Evolutionary conservation across 176 grass and related monocot species (phyloP).

Genomic region (Aegilops tauschii): DNA sequence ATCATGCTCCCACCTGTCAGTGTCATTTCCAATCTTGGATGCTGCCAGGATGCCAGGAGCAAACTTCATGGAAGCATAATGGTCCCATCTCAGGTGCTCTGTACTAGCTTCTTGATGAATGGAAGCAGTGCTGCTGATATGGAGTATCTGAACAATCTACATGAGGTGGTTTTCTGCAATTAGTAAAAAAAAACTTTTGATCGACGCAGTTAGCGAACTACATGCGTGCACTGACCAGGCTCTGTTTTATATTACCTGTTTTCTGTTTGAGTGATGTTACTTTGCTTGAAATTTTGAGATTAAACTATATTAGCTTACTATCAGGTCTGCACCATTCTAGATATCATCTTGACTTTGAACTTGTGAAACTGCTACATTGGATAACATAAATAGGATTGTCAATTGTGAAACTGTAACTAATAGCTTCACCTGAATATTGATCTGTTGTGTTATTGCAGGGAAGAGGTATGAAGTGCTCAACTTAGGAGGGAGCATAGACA

Average conservation of each 20-base stretch:
- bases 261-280: constrained; percentile 1
- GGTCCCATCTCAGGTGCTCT: too few species aligned
- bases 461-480: constrained; percentile 13
- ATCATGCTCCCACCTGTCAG: too few species aligned
- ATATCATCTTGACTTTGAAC: not conserved
- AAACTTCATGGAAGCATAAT: too few species aligned
- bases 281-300: not conserved
- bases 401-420: not conserved
- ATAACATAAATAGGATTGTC: not conserved
- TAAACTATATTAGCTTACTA: not conserved
- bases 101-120: too few species aligned
- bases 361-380: not conserved
- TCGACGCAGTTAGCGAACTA: not conserved
- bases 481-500: constrained; percentile 15
- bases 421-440: not conserved
- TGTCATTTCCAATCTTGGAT: too few species aligned
- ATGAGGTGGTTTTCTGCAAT: not conserved
- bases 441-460: constrained; percentile 40
- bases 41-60: too few species aligned
- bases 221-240: not conserved
- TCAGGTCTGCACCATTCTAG: not conserved
- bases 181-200: not conserved
- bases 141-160: too few species aligned
- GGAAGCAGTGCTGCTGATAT: too few species aligned
- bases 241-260: not conserved